Base-by-base conservation (phyloP, 768 basidiomycete genomes). In the Naganishia randhawae region DNA sequence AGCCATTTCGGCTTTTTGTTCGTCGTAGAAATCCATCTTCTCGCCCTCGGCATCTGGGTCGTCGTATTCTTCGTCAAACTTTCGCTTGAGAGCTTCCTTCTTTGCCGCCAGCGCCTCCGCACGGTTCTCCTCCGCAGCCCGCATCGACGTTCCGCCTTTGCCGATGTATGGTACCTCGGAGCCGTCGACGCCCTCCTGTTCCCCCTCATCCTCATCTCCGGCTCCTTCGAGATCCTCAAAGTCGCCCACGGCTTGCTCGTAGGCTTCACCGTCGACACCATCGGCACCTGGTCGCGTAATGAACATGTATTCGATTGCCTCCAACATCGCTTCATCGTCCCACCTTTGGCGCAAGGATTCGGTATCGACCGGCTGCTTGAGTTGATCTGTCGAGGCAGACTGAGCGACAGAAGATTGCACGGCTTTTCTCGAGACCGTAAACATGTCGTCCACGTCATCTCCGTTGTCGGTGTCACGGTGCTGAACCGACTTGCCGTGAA, bases 51-150 rank as follows among this genome's bases (percentile, higher is more conserved):
- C 77, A 35, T 81, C 81, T 50, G 90, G 88, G 2, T 90, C 89
- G 72, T 93, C 91, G 79, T 97, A 97, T 80, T 95, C 89, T 73
- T 92, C 91, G 80, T 99, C 91, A 77, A 99, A 99, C 79, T 95
- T 94, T 72, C 88, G 87, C 81, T 96, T 96, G 68, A 97, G 85
- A 1, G 84, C 86, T 73, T 90, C 91, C 82, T 97, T 97, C 82
- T 95, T 97, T 33, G 85, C 84, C 10, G 89, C 86, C 39, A 97
- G 86, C 1, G 79, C 75, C 1, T 85, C 83, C 8, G 75, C 33
- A 67, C 78, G 69, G 57, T 77, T 72, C 51, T 74, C 72, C 69
- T 80, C 74, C 68, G 75, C 72, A 50, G 78, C 75, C 14, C 73
- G 73, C 62, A 73, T 65, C 45, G 63, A 68, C 5, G 69, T 70